These are phyloP conservation scores for Punica granatum DNA, from an alignment of 345 rosid genomes.

Conservation along the genomic window DNA sequence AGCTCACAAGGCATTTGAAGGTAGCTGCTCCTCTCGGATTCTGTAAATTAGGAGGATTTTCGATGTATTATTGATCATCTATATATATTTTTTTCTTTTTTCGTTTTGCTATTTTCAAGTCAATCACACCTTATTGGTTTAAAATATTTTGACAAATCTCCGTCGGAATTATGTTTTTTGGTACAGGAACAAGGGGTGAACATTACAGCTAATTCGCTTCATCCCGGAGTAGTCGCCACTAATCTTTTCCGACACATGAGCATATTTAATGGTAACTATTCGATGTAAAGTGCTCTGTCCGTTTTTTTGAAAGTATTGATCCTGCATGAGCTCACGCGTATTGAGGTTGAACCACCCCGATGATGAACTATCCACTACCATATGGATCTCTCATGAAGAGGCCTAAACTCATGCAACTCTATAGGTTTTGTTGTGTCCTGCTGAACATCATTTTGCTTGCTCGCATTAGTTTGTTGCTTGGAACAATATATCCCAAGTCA, in stretches of 20 bases:
- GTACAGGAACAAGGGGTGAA: conserved; percentile 53
- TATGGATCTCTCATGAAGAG: neutral
- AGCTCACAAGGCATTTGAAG: conserved; percentile 66
- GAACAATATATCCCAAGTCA: neutral
- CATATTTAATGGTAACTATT: conserved; percentile 29
- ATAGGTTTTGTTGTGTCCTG: neutral
- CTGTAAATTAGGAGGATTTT: neutral
- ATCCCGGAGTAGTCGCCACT: conserved; percentile 64
- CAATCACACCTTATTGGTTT: neutral
- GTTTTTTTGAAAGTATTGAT: neutral
- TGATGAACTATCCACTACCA: neutral
- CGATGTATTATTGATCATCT: neutral
- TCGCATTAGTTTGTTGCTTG: neutral
- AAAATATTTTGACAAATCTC: neutral
- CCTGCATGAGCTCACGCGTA: neutral
- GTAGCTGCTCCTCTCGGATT: conserved; percentile 20
- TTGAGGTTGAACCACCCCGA: neutral
- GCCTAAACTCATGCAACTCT: neutral
- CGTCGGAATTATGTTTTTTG: neutral
- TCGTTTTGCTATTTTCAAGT: no score
- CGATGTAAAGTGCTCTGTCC: neutral
- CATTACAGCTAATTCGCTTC: conserved; percentile 65
- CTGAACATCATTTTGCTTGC: neutral
- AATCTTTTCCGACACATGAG: conserved; percentile 49
- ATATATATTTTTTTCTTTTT: neutral